Base-by-base conservation (phyloP, 2,329 filamentous ascomycete species). In the Scopulariopsis brevicaulis region DNA sequence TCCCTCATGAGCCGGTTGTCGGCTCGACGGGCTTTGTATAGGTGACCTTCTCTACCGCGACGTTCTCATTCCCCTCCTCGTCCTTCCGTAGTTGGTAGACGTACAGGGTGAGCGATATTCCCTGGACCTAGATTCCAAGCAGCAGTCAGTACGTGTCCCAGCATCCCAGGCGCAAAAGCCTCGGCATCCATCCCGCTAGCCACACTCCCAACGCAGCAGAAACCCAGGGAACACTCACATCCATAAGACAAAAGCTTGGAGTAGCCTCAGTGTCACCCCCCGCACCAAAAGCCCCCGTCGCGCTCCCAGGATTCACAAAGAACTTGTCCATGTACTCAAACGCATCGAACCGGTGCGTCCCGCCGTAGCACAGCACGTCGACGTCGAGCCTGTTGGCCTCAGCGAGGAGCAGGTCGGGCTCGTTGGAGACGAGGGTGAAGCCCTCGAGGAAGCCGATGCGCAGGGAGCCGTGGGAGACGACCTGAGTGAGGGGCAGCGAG, bases 221-320 rank as follows among this genome's bases (percentile, higher is more conserved):
- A 10, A 46, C 6, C 40, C 15, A n/a, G 40, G 18, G 3, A 3
- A 37, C 35, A 58, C 57, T 35, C 28, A 96, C 92, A 81, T 97
- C 93, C 93, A 97, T 96, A 71, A 97, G 74, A 68, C 94, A 96
- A 73, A 97, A 96, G 70, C 91, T 96, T 28, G 93, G 93, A 59
- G 85, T 86, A 25, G 87, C 88, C 67, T 89, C 83, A n/a, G 80
- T 80, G 56, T 74, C 73, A 22, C 74, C 74, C 22, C 80, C 78
- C 1, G 79, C 79, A 24, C 79, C 74, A 62, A 82, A 83, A 2
- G 83, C 83, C 11, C 84, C 84, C 5, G 84, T 86, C 25, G 83
- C 84, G 66, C 80, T 85, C 3, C 84, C 84, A 1, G 84, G 84
- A 66, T 86, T 87, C 63, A 87, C 82, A 64, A 87, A 87, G 73